Percentiles rank a stretch among this genome's conserved stretches.
Conservation (phyloP, 768 basidiomycete species). For the Lepiota brunneoincarnata region DNA sequence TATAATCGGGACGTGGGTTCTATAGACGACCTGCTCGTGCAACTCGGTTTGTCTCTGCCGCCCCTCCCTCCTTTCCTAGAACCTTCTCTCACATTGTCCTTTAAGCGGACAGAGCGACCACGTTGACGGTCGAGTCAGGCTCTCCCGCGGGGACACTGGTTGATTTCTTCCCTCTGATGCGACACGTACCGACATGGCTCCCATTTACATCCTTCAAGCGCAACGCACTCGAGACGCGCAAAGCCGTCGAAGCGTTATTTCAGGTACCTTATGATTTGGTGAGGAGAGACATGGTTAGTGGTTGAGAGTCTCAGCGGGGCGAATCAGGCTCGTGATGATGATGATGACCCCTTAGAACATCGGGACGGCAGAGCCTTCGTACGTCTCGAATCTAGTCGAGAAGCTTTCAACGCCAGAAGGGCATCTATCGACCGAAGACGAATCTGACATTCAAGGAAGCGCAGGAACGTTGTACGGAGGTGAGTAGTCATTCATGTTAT, state of each 20-base stretch:
- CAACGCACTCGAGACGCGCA: constrained; percentile 37
- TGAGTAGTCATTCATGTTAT: constrained; percentile 19
- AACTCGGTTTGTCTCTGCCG: constrained; percentile 30
- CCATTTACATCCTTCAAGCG: constrained; percentile 47
- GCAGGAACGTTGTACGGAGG: constrained; percentile 52
- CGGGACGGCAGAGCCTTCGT: constrained; percentile 41
- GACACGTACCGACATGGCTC: constrained; percentile 49
- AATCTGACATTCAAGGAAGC: constrained; percentile 55
- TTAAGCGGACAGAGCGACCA: constrained; percentile 43
- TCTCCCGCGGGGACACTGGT: constrained; percentile 45
- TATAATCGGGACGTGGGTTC: constrained; percentile 45
- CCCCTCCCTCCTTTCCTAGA: constrained; percentile 4
- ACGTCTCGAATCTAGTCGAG: constrained; percentile 44
- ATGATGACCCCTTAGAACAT: constrained; percentile 33
- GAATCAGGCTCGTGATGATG: constrained; percentile 10
- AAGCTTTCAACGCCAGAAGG: constrained; percentile 31
- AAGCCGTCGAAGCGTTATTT: constrained; percentile 47
- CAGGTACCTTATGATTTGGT: constrained; percentile 50
- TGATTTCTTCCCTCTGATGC: constrained; percentile 47
- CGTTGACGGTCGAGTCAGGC: constrained; percentile 43
- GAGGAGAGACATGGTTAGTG: constrained; percentile 43
- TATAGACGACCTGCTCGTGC: constrained; percentile 41
- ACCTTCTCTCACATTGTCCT: constrained; percentile 6
- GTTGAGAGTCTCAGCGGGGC: neutral
- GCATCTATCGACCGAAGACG: constrained; percentile 36